phyloP scores from a whole-genome alignment of 164 flowering plant genomes.

The Kingdonia uniflora region DNA sequence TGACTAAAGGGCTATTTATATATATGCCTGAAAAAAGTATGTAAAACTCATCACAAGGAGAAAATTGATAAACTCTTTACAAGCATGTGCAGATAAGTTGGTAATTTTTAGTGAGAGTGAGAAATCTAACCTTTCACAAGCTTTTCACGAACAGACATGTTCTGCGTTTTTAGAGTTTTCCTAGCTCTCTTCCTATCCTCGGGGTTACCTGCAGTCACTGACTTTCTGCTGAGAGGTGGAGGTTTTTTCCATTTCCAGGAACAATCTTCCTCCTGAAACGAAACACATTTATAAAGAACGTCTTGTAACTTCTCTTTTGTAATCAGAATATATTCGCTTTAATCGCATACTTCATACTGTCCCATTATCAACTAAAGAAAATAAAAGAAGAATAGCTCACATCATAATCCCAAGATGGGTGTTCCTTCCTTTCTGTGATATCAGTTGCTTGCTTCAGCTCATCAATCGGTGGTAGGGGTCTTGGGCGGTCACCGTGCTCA shows the following conservation, averaged over 20 bases:
- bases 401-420: slow-evolving; percentile 78
- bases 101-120: too few species aligned
- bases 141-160: slow-evolving; percentile 21
- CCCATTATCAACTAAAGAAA: too few species aligned
- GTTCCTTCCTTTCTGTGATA: slow-evolving; percentile 46
- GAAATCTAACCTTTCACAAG: slow-evolving; percentile 52
- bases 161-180: slow-evolving; percentile 16
- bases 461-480: slow-evolving; percentile 49
- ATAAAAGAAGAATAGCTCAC: slow-evolving; percentile 26
- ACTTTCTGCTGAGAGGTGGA: slow-evolving; percentile 47
- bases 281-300: too few species aligned
- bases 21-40: too few species aligned
- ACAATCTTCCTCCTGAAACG: slow-evolving; percentile 35
- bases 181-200: slow-evolving; percentile 18
- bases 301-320: too few species aligned
- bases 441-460: slow-evolving; percentile 59
- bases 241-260: slow-evolving; percentile 71
- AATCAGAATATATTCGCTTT: neutral
- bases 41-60: too few species aligned
- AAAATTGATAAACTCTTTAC: too few species aligned
- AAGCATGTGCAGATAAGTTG: too few species aligned
- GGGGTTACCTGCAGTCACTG: slow-evolving; percentile 9
- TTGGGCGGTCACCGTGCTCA: slow-evolving; percentile 78
- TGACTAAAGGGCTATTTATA: too few species aligned
- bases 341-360: neutral